Evolutionary conservation across 2,329 filamentous ascomycete species (phyloP), one percentile per base, ranked within the genome.

Genomic region (Diaporthe sp.): DNA sequence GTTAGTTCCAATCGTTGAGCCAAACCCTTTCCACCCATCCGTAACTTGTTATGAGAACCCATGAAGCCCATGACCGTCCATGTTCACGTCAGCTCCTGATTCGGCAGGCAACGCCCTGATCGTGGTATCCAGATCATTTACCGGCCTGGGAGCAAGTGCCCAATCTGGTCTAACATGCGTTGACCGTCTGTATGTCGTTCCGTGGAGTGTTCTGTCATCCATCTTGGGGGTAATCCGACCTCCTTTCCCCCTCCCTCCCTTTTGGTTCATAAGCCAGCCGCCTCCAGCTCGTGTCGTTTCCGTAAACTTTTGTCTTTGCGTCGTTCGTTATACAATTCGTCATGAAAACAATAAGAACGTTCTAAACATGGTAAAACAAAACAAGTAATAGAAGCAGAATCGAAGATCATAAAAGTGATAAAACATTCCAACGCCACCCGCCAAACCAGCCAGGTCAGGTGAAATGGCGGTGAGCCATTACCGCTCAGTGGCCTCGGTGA

Each of bases 391-490:
- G 71, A 75, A 65, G 65, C 69, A 65, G 56, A 70, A 66, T 27
- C 22, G 63, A 66, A 66, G 44, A 66, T 51, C 30, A 51, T 66
- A 44, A 59, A 61, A 70, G 50, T 30, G 70, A 69, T 71, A 56
- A 55, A 74, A 73, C 73, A 39, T 76, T 69, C 69, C 58, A 73
- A 66, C 75, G 72, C 47, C 53, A 51, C 59, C 61, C 44, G 70
- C 70, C 35, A 25, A 35, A 47, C 55, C 66, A 70, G 61, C 55
- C 66, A 70, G 9, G n/a, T 61, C 55, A 51, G 53, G 72, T 50
- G 58, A 72, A 73, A 71, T 85, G 85, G 76, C 85, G 84, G 61
- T 84, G 72, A 84, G 66, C 87, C 39, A 59, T 76, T 30, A 75
- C n/a, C 73, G 74, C 51, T 73, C 74, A 53, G 74, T 73, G 53